Evolutionary conservation across 306 rosid species (phyloP).

Genomic region (Cercis canadensis): DNA sequence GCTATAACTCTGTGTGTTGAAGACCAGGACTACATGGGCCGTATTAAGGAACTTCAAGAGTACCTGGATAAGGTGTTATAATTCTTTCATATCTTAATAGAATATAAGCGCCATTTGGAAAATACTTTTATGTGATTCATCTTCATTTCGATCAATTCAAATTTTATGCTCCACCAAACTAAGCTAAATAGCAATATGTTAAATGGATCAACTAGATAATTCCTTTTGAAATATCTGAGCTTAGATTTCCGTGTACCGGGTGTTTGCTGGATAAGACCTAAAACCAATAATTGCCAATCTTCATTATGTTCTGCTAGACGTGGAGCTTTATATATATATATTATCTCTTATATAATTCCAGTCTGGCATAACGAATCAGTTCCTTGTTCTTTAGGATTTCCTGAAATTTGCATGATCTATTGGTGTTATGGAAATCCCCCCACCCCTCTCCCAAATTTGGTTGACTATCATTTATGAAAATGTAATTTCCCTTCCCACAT

Average conservation of each 20-base stretch:
- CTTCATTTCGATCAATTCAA: slow-evolving; percentile 15
- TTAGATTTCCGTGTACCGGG: not conserved
- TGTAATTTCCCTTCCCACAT: no score
- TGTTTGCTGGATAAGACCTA: not conserved
- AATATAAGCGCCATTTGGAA: not conserved
- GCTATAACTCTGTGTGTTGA: slow-evolving; percentile 77
- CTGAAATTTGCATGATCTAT: no score
- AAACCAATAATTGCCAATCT: not conserved
- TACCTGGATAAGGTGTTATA: slow-evolving; percentile 81
- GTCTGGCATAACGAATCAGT: not conserved
- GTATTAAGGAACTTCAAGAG: slow-evolving; percentile 89
- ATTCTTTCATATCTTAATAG: not conserved
- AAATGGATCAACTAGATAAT: not conserved
- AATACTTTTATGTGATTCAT: no score
- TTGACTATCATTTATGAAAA: no score
- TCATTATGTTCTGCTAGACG: slow-evolving; percentile 2
- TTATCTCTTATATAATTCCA: not conserved
- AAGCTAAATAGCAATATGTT: not conserved
- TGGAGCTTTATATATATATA: not conserved
- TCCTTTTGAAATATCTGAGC: not conserved
- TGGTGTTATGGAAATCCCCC: not conserved
- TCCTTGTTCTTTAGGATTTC: not conserved
- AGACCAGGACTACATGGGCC: slow-evolving; percentile 99
- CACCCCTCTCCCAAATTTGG: no score
- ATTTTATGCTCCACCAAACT: not conserved